Conservation (phyloP, 1,284 basidiomycete species). For the Apiotrichum siamense region DNA sequence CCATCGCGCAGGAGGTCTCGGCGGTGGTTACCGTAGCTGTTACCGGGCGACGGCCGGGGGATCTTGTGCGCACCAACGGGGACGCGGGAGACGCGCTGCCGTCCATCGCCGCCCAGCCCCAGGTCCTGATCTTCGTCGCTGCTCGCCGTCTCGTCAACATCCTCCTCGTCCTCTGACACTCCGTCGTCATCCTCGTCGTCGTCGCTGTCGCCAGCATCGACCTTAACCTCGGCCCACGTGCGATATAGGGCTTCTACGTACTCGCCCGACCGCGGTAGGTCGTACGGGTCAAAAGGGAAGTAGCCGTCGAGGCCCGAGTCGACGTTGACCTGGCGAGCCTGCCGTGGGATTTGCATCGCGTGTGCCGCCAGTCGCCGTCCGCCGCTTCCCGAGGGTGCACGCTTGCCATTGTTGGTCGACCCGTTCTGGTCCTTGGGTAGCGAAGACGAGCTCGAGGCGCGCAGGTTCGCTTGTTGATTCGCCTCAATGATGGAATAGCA, state of each 20-base stretch:
- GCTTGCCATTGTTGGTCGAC: neutral
- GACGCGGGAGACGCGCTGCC: constrained; percentile 8
- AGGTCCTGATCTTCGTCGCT: neutral
- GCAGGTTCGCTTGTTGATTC: constrained; percentile 51
- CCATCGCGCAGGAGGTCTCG: constrained; percentile 20
- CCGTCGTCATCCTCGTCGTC: constrained; percentile 49
- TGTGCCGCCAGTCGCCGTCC: neutral
- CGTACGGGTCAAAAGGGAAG: constrained; percentile 98
- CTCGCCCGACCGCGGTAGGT: constrained; percentile 57
- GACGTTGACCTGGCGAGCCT: constrained; percentile 45
- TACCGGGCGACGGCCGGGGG: neutral
- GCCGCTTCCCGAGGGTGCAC: neutral
- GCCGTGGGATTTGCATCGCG: constrained; percentile 23
- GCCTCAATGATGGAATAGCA: constrained; percentile 89
- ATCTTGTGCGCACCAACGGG: neutral
- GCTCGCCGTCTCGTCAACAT: constrained; percentile 1
- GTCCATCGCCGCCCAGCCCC: too few relatives aligned
- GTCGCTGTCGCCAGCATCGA: constrained; percentile 42
- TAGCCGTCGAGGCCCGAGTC: constrained; percentile 81
- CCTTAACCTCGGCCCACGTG: constrained; percentile 53
- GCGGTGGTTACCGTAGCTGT: constrained; percentile 8
- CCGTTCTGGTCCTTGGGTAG: too few relatives aligned
- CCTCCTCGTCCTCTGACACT: constrained; percentile 44
- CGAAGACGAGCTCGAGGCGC: neutral
- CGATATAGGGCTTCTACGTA: constrained; percentile 53